Base-by-base conservation (phyloP, 75 land plant genomes). In the Pinus taeda region DNA sequence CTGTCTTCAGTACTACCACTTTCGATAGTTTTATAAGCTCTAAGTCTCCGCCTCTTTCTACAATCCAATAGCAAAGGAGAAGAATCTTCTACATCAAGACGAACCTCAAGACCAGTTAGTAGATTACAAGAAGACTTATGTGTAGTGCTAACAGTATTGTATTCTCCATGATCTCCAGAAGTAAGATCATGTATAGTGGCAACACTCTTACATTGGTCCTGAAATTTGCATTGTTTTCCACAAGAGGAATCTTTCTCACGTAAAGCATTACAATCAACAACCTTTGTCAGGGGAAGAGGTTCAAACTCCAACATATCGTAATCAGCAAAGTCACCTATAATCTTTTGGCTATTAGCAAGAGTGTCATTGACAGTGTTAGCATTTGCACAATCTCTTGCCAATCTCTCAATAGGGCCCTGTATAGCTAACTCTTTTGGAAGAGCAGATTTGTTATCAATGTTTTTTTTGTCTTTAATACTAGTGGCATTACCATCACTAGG, bases 1-100 rank as follows among this genome's bases (percentile, higher is more conserved):
- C 9, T 60, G 24, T 74, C 70, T 45, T 24, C 58, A 65, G 4
- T 7, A 36, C 37, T 60, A 76, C 57, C 59, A 58, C 59, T 72
- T 39, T 57, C 75, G 21, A 78, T 63, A 20, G 57, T 57, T 74
- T 24, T 74, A 57, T 3, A 18, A 56, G 79, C 61, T 57, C 60
- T 49, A 17, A 78, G 75, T 13, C 63, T 21, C 29, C 59, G 77
- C 7, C 74, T 78, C 59, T 53, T 72, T 57, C 79, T 49, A 72
- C 15, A 17, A 18, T 24, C 37, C 59, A 74, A 77, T 77, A 77
- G 33, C 21, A 78, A 57, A 49, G 79, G 79, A n/a, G 63, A 36
- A 57, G 59, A 78, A 26, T n/a, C 21, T 56, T 21, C 59, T 33
- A 71, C 13, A 45, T 69, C 24, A 69, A 2, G 49, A 53, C 18